phyloP scores from a whole-genome alignment of 257 asterid species.

The Primulina huaijiensis region DNA sequence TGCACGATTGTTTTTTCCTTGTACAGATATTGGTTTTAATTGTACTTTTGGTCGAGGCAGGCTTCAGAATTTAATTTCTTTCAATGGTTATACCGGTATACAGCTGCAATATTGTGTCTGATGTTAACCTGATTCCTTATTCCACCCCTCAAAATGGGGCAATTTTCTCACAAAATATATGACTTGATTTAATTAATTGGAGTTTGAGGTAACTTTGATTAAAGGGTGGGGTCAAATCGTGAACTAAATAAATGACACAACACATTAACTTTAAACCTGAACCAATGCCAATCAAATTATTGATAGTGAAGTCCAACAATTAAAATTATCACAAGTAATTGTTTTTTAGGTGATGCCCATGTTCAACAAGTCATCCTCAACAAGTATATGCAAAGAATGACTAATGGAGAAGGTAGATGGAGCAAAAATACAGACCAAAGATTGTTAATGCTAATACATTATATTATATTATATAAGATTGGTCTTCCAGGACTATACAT shows the following conservation, averaged over 20 bases:
- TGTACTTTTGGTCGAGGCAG: not conserved
- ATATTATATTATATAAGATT: too few species aligned
- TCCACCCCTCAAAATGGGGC: too few species aligned
- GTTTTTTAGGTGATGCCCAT: not conserved
- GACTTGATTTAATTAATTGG: not conserved
- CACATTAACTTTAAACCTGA: not conserved
- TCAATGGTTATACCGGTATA: not conserved
- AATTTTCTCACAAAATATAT: not conserved
- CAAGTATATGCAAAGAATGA: not conserved
- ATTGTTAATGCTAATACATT: not conserved
- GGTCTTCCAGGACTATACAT: not conserved
- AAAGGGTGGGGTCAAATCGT: not conserved
- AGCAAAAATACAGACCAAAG: too few species aligned
- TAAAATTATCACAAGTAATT: too few species aligned
- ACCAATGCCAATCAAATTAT: not conserved
- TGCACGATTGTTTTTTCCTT: not conserved
- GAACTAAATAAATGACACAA: not conserved
- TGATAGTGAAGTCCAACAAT: not conserved
- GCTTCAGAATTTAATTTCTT: slow-evolving; percentile 23
- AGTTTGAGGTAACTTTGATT: not conserved
- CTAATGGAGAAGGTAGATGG: not conserved
- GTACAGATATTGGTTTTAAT: not conserved
- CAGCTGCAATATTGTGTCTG: not conserved
- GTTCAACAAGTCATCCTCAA: not conserved
- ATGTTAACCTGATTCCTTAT: not conserved